Conservation (phyloP, 106 monocot genomes). For the Agapanthus africanus region DNA sequence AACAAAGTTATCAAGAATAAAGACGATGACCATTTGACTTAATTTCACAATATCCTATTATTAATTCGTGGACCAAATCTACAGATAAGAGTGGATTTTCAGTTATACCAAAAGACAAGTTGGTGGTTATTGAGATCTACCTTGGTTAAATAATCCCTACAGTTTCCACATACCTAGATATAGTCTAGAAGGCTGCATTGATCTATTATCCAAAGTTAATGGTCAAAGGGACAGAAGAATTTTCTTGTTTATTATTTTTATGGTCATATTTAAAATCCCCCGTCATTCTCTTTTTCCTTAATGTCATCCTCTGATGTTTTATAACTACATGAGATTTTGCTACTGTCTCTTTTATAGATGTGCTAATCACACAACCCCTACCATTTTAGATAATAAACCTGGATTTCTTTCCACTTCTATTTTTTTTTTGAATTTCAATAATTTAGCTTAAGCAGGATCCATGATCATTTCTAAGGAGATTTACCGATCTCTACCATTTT, state of each 20-base stretch:
- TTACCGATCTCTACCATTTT: neutral
- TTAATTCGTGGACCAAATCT: neutral
- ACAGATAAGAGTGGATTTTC: neutral
- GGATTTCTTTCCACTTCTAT: neutral
- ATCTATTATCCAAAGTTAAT: neutral
- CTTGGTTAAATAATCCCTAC: neutral
- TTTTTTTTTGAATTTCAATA: neutral
- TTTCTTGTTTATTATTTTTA: neutral
- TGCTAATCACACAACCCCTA: neutral
- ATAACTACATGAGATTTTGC: neutral
- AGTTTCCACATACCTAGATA: neutral
- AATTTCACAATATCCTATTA: neutral
- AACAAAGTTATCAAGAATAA: neutral
- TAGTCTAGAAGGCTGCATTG: neutral
- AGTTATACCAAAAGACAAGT: neutral
- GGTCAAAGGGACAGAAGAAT: too few relatives aligned
- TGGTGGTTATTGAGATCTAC: neutral
- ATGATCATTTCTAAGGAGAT: neutral
- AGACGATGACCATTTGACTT: neutral
- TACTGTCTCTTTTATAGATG: neutral
- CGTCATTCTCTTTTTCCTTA: neutral
- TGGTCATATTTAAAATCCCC: neutral
- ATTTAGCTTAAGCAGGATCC: neutral
- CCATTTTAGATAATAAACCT: neutral
- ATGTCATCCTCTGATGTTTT: too few relatives aligned